These are phyloP conservation scores for Microsporum audouinii DNA, from an alignment of 2,329 filamentous ascomycete species.

Conservation along the genomic window DNA sequence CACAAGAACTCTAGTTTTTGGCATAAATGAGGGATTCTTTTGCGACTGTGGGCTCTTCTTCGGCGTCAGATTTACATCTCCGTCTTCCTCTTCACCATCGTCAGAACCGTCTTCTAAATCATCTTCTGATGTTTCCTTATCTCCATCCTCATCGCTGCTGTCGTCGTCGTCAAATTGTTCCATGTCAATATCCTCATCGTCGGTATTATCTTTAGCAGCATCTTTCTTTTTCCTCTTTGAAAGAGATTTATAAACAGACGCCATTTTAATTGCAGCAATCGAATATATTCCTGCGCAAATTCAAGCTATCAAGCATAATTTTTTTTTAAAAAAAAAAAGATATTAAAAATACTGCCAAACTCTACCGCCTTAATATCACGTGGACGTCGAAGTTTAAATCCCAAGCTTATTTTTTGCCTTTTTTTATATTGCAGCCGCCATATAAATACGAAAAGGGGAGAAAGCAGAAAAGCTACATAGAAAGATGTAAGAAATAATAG, in stretches of 20 bases:
- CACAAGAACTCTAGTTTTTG: conserved; percentile 61
- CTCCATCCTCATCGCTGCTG: conserved; percentile 43
- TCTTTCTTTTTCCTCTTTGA: conserved; percentile 24
- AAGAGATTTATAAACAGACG: conserved; percentile 47
- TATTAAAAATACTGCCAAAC: neutral
- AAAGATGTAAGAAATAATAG: neutral
- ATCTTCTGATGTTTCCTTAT: conserved; percentile 41
- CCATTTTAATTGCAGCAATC: conserved; percentile 30
- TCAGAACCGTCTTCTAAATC: conserved; percentile 16
- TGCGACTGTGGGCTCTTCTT: conserved; percentile 14
- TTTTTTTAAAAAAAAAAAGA: neutral
- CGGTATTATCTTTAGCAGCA: conserved; percentile 3
- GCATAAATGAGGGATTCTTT: conserved; percentile 20
- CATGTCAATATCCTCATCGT: conserved; percentile 10
- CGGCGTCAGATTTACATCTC: conserved; percentile 17
- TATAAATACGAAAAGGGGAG: neutral
- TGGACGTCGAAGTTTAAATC: neutral
- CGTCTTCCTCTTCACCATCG: conserved; percentile 14
- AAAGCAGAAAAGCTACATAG: neutral
- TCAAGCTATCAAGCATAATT: neutral
- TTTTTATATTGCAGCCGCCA: neutral
- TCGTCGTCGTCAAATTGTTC: conserved; percentile 16
- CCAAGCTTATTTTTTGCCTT: neutral
- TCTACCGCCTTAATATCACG: neutral
- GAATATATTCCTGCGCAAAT: neutral